Evolutionary conservation across 192 early-diverging fungal genomes (phyloP).

Genomic region (Diversispora epigaea): DNA sequence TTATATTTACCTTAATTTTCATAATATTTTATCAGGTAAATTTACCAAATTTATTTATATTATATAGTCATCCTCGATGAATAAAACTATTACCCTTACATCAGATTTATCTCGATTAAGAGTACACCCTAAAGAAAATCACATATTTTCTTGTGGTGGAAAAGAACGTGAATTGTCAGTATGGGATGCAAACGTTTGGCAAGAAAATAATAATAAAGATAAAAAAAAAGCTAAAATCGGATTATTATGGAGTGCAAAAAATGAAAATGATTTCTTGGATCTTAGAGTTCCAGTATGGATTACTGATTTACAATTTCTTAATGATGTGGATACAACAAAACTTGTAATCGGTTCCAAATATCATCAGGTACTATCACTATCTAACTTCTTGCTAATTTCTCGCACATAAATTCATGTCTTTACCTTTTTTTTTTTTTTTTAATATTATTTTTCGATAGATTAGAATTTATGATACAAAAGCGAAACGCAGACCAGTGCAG

Average conservation of each 20-base stretch:
- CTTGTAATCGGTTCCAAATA: conserved; percentile 71
- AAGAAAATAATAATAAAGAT: conserved; percentile 21
- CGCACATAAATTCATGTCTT: neutral
- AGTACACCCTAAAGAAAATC: conserved; percentile 58
- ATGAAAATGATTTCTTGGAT: conserved; percentile 82
- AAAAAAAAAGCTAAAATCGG: conserved; percentile 35
- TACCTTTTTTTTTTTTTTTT: neutral
- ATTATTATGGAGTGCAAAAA: conserved; percentile 81
- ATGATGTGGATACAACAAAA: conserved; percentile 49
- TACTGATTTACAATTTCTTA: conserved; percentile 76
- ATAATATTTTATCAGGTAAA: neutral
- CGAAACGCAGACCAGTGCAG: conserved; percentile 66
- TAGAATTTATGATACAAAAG: conserved; percentile 80
- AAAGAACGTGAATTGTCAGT: conserved; percentile 81
- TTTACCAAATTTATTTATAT: conserved; percentile 32
- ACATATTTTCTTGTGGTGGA: conserved; percentile 81
- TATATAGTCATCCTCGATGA: conserved; percentile 27
- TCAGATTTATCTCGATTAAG: conserved; percentile 67
- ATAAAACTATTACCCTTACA: conserved; percentile 41
- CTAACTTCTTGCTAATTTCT: neutral
- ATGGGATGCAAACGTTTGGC: conserved; percentile 60
- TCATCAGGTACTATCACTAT: conserved; percentile 56
- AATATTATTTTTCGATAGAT: conserved; percentile 51
- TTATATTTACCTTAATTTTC: neutral
- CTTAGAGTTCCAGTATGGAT: conserved; percentile 87